These are phyloP conservation scores for Suillus variegatus DNA, from an alignment of 768 basidiomycete species.

Conservation along the genomic window DNA sequence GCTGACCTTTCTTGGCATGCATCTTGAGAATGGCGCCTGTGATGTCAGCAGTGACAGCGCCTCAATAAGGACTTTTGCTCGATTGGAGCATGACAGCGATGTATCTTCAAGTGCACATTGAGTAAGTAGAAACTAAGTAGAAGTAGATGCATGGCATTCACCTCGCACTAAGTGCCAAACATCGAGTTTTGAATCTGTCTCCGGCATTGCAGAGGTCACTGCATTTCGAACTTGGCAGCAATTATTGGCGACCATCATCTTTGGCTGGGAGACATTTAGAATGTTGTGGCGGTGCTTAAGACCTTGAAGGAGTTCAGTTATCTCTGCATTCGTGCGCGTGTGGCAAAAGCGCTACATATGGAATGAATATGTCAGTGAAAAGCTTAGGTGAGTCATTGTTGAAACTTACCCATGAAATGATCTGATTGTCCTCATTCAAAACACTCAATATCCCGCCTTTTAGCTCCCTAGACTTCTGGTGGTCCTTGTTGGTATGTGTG, in stretches of 20 bases:
- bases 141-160: slow-evolving; percentile 6
- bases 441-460: slow-evolving; percentile 18
- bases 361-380: no score
- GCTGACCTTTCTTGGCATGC: no score
- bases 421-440: slow-evolving; percentile 19
- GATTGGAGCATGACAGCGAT: slow-evolving; percentile 13
- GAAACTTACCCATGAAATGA: slow-evolving; percentile 16
- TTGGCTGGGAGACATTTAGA: slow-evolving; percentile 10
- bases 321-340: slow-evolving; percentile 14
- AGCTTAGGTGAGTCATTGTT: slow-evolving; percentile 1
- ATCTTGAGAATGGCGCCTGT: slow-evolving; percentile 13
- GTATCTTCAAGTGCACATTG: slow-evolving; percentile 10
- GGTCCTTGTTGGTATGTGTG: background rate
- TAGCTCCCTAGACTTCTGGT: background rate
- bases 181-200: slow-evolving; percentile 9
- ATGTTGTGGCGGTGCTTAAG: slow-evolving; percentile 10
- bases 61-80: slow-evolving; percentile 8
- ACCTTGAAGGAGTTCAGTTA: slow-evolving; percentile 16
- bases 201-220: slow-evolving; percentile 8
- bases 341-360: slow-evolving; percentile 15
- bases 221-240: slow-evolving; percentile 20
- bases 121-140: no score
- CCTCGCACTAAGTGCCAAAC: slow-evolving; percentile 23
- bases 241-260: slow-evolving; percentile 21
- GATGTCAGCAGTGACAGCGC: slow-evolving; percentile 12